These are phyloP conservation scores for Aristolochia contorta DNA, from an alignment of 164 flowering plant genomes.

Conservation along the genomic window DNA sequence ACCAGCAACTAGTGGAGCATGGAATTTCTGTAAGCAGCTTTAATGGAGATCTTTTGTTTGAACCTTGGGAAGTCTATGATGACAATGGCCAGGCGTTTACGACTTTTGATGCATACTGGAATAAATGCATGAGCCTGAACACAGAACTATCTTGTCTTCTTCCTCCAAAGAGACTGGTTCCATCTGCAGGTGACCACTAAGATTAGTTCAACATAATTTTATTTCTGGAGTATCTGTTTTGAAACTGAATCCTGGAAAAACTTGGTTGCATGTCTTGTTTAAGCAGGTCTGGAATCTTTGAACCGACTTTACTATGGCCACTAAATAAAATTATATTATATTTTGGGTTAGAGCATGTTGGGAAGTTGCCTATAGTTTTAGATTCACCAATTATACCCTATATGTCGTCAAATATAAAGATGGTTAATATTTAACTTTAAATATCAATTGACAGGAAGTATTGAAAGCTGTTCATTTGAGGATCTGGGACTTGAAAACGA, in stretches of 20 bases:
- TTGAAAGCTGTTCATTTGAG: conserved; percentile 47
- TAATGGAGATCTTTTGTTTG: conserved; percentile 70
- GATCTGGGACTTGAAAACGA: conserved; percentile 82
- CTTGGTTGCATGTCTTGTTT: too few relatives aligned
- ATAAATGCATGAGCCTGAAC: conserved; percentile 51
- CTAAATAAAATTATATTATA: too few relatives aligned
- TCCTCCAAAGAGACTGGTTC: conserved; percentile 59
- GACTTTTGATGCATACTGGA: conserved; percentile 70
- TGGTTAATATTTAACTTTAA: too few relatives aligned
- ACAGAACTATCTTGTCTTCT: conserved; percentile 40
- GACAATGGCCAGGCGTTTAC: conserved; percentile 66
- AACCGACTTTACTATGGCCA: too few relatives aligned
- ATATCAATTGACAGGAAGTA: conserved; percentile 30
- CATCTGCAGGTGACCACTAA: conserved; percentile 37
- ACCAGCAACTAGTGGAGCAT: conserved; percentile 58
- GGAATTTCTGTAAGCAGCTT: conserved; percentile 69
- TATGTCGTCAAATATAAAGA: too few relatives aligned
- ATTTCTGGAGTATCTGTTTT: too few relatives aligned
- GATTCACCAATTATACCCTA: too few relatives aligned
- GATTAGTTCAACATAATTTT: neutral
- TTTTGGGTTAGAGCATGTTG: too few relatives aligned
- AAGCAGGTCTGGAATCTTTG: too few relatives aligned
- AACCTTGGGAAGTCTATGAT: conserved; percentile 89
- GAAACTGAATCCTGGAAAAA: too few relatives aligned
- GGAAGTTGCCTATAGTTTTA: too few relatives aligned